Evolutionary conservation across 257 asterid genomes (phyloP).

Genomic region (Verbena officinalis): DNA sequence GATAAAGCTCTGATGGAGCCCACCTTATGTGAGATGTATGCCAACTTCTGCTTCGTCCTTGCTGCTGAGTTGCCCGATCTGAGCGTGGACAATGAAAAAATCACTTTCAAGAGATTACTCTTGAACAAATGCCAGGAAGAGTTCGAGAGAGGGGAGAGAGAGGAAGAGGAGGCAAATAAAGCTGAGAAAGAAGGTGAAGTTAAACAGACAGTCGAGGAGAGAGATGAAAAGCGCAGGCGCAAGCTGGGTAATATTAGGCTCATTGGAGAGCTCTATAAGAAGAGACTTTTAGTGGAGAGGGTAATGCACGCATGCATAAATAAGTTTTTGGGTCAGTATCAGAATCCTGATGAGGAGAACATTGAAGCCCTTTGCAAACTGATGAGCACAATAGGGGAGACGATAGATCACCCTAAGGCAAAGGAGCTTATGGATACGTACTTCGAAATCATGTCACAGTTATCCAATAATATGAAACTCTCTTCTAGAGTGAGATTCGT

Average conservation of each 20-base stretch:
- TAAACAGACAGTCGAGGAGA: constrained; percentile 73
- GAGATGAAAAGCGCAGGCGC: constrained; percentile 87
- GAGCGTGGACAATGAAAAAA: constrained; percentile 63
- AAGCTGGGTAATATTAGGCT: constrained; percentile 93
- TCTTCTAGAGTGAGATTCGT: constrained; percentile 93
- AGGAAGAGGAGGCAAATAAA: constrained; percentile 86
- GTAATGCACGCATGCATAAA: constrained; percentile 90
- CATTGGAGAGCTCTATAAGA: constrained; percentile 91
- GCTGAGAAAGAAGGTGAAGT: constrained; percentile 81
- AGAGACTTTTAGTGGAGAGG: constrained; percentile 92
- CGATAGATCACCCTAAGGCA: constrained; percentile 85
- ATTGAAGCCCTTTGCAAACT: constrained; percentile 90
- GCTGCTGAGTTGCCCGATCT: constrained; percentile 78
- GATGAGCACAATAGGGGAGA: constrained; percentile 96
- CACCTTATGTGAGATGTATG: constrained; percentile 98
- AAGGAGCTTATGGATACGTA: constrained; percentile 78
- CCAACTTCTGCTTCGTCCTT: constrained; percentile 80
- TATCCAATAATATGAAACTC: constrained; percentile 78
- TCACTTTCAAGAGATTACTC: constrained; percentile 88
- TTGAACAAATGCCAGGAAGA: constrained; percentile 94
- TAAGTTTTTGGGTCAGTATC: constrained; percentile 75
- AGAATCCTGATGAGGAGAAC: constrained; percentile 88
- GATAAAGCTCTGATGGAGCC: constrained; percentile 97
- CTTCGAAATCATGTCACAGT: constrained; percentile 55
- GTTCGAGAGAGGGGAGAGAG: constrained; percentile 91